Conservation (phyloP, 495 filamentous ascomycete species). For the Aspergillus kassunensis region DNA sequence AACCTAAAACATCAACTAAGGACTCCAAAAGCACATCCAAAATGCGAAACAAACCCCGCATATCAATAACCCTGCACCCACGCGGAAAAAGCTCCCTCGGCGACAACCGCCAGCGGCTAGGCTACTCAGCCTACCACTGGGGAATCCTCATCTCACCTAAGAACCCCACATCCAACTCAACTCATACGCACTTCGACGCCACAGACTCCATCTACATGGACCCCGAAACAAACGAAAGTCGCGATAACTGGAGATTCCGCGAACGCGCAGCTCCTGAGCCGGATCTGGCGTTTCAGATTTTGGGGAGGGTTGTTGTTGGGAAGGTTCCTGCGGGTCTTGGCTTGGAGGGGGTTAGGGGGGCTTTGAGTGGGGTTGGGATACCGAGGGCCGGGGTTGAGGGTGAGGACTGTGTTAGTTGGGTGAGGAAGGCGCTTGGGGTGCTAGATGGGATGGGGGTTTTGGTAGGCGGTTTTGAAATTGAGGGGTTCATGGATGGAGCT, state of each 20-base stretch:
- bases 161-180: not conserved
- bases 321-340: constrained; percentile 12
- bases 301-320: constrained; percentile 15
- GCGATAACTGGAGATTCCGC: constrained; percentile 15
- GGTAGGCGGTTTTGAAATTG: constrained; percentile 10
- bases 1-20: no score
- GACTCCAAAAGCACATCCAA: no score
- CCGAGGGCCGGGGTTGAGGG: constrained; percentile 3
- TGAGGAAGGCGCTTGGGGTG: constrained; percentile 6
- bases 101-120: constrained; percentile 9
- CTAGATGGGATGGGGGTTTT: constrained; percentile 2
- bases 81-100: constrained; percentile 18
- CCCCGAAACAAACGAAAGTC: constrained; percentile 4
- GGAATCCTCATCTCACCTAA: constrained; percentile 14
- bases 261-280: constrained; percentile 9
- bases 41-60: constrained; percentile 2
- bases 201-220: constrained; percentile 16
- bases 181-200: constrained; percentile 14
- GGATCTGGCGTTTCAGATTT: not conserved
- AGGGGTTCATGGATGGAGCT: constrained; percentile 12
- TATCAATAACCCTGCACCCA: constrained; percentile 16
- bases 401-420: constrained; percentile 19
- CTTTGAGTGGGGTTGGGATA: constrained; percentile 4
- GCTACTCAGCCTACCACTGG: constrained; percentile 20
- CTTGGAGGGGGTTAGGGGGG: not conserved